phyloP scores from a whole-genome alignment of 306 rosid genomes.

The Spatholobus suberectus region DNA sequence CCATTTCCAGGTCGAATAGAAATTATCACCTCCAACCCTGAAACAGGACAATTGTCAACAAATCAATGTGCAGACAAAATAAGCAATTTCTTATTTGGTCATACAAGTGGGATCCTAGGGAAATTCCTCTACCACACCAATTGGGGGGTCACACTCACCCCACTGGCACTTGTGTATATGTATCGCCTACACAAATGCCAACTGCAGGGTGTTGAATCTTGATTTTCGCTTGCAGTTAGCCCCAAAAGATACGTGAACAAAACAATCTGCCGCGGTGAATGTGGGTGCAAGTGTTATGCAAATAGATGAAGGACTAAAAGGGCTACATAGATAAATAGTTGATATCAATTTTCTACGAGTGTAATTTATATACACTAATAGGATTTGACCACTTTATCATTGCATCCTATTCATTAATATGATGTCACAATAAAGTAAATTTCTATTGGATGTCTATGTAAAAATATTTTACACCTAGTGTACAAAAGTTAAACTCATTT shows the following conservation, averaged over 20 bases:
- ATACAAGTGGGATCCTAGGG: not conserved
- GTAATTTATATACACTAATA: not conserved
- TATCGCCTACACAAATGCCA: not conserved
- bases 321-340: not conserved
- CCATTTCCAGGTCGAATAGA: slow-evolving; percentile 92
- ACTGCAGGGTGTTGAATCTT: not conserved
- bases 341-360: not conserved
- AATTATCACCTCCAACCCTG: slow-evolving; percentile 84
- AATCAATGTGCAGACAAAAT: slow-evolving; percentile 14
- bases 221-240: not conserved
- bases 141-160: slow-evolving; percentile 13
- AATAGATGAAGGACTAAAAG: slow-evolving; percentile 8
- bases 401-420: not conserved
- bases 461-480: not conserved
- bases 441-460: not conserved
- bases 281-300: not conserved
- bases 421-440: not conserved
- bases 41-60: slow-evolving; percentile 26
- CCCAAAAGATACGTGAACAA: not conserved
- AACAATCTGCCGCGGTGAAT: not conserved
- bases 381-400: not conserved
- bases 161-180: not conserved
- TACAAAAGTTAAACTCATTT: not conserved
- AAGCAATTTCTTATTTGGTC: slow-evolving; percentile 28
- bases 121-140: slow-evolving; percentile 24